These are phyloP conservation scores for Eruca vesicaria DNA, from an alignment of 441 rosid species.

Conservation along the genomic window DNA sequence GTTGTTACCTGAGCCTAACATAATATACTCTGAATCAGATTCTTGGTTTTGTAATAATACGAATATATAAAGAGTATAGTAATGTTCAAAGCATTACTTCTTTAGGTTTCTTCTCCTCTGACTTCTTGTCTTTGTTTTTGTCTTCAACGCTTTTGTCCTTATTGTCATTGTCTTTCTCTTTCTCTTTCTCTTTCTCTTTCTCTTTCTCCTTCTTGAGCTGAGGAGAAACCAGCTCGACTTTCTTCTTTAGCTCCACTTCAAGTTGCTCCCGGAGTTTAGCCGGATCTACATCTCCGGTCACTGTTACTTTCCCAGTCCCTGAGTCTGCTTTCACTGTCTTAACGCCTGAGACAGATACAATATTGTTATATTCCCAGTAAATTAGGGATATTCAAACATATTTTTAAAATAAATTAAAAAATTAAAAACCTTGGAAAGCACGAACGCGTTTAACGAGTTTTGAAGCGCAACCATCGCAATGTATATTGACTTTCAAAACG, in stretches of 20 bases:
- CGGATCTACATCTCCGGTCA: constrained; percentile 49
- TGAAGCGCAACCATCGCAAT: not conserved
- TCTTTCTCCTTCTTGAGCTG: constrained; percentile 36
- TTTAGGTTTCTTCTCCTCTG: constrained; percentile 30
- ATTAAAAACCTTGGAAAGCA: not conserved
- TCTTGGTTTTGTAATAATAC: not conserved
- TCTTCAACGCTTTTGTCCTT: not conserved
- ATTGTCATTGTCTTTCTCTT: too few species aligned
- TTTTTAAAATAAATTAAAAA: not conserved
- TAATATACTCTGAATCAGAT: constrained; percentile 1
- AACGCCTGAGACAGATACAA: constrained; percentile 33
- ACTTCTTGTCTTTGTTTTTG: constrained; percentile 15
- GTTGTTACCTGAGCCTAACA: constrained; percentile 57
- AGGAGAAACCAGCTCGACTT: constrained; percentile 50
- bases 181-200: not conserved
- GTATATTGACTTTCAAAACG: not conserved
- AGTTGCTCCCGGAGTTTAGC: constrained; percentile 38
- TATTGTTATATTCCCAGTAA: not conserved
- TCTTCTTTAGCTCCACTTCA: constrained; percentile 39
- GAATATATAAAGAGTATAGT: not conserved
- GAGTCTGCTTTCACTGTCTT: constrained; percentile 42
- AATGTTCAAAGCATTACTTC: constrained; percentile 17
- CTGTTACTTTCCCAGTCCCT: constrained; percentile 39
- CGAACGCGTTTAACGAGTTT: not conserved
- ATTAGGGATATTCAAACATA: not conserved